Evolutionary conservation across 768 basidiomycete species (phyloP).

Genomic region (Boletales sp.): DNA sequence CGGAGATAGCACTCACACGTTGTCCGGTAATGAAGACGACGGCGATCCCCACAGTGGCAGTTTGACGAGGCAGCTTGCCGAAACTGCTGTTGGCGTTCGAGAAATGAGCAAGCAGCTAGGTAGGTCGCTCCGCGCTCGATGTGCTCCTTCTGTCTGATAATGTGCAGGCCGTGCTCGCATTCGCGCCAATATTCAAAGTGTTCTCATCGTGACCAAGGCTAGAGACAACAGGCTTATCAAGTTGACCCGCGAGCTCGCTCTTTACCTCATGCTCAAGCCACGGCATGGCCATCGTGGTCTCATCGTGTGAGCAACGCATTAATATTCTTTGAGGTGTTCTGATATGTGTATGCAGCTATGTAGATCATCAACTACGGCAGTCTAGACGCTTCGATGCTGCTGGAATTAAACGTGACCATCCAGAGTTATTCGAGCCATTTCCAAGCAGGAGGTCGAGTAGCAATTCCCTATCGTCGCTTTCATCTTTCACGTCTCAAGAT

Average conservation of each 20-base stretch:
- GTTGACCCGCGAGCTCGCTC: conserved; percentile 87
- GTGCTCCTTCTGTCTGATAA: conserved; percentile 8
- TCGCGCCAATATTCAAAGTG: conserved; percentile 84
- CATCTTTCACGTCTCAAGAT: conserved; percentile 42
- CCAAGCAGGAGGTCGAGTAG: conserved; percentile 68
- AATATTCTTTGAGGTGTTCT: conserved; percentile 6
- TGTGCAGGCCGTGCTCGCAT: conserved; percentile 86
- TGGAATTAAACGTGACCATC: conserved; percentile 82
- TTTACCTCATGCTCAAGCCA: conserved; percentile 93
- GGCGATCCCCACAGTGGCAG: conserved; percentile 72
- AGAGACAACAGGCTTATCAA: conserved; percentile 95
- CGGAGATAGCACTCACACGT: conserved; percentile 14
- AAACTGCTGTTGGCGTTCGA: conserved; percentile 94
- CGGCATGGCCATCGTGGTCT: conserved; percentile 68
- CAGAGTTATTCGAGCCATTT: conserved; percentile 81
- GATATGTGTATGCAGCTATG: conserved; percentile 58
- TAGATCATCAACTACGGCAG: conserved; percentile 83
- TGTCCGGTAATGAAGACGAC: conserved; percentile 44
- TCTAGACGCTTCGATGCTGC: conserved; percentile 94
- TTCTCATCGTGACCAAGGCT: conserved; percentile 96
- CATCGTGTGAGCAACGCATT: conserved; percentile 62
- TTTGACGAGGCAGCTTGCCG: conserved; percentile 89
- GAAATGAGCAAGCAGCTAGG: conserved; percentile 99
- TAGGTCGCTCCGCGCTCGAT: conserved; percentile 33
- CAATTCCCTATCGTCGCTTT: conserved; percentile 56